These are phyloP conservation scores for Leccinum ochraceum DNA, from an alignment of 768 basidiomycete species.

Conservation along the genomic window DNA sequence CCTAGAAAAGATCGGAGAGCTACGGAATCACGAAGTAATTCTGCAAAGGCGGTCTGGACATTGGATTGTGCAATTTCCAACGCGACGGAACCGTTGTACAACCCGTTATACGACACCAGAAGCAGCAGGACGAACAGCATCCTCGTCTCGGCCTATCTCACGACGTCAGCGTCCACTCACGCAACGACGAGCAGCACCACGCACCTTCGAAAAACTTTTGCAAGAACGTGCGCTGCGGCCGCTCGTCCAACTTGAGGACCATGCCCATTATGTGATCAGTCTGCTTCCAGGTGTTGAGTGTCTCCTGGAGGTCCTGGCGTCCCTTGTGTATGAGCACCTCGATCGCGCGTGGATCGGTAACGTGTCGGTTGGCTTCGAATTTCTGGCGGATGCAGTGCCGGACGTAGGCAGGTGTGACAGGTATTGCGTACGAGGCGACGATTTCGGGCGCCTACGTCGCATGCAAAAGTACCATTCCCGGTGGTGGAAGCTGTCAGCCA, in stretches of 20 bases:
- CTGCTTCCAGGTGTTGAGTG: slow-evolving; percentile 93
- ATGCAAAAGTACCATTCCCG: background rate
- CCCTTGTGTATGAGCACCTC: slow-evolving; percentile 86
- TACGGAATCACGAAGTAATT: background rate
- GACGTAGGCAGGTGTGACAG: slow-evolving; percentile 73
- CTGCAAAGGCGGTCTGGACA: slow-evolving; percentile 2
- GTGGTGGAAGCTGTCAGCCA: background rate
- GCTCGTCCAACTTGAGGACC: slow-evolving; percentile 50
- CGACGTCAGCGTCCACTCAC: background rate
- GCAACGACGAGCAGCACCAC: slow-evolving; percentile 23
- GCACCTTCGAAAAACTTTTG: slow-evolving; percentile 84
- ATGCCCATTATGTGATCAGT: slow-evolving; percentile 77
- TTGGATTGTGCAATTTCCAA: slow-evolving; percentile 9
- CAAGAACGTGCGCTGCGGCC: slow-evolving; percentile 62
- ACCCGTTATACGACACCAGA: slow-evolving; percentile 38
- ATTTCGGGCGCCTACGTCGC: slow-evolving; percentile 86
- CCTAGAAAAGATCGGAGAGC: background rate
- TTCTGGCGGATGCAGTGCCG: slow-evolving; percentile 81
- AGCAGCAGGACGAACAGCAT: slow-evolving; percentile 69
- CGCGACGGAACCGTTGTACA: background rate
- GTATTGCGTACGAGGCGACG: slow-evolving; percentile 76
- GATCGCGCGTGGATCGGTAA: slow-evolving; percentile 79
- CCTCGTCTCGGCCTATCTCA: slow-evolving; percentile 69
- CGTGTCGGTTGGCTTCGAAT: slow-evolving; percentile 84
- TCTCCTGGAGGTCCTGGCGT: slow-evolving; percentile 90